Evolutionary conservation across 163 green algal genomes (phyloP).

Genomic region (Scenedesmus sp.): DNA sequence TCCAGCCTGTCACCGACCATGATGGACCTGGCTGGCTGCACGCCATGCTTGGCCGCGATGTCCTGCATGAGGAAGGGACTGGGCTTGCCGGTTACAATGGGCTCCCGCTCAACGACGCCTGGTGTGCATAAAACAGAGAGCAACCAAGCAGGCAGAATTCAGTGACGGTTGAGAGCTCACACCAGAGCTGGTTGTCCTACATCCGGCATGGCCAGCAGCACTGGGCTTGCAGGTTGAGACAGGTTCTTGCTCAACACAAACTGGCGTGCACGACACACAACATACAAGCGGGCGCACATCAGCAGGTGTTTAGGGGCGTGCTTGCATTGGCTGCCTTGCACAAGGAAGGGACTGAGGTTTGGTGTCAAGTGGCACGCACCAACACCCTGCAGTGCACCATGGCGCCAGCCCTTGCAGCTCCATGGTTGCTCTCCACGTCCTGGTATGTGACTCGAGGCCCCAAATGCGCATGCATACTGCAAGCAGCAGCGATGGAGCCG

Average conservation of each 20-base stretch:
- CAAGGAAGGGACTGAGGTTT: constrained; percentile 88
- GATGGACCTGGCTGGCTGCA: constrained; percentile 86
- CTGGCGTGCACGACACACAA: no score
- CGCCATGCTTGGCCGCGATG: constrained; percentile 73
- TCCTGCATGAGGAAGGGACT: constrained; percentile 85
- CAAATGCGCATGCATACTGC: no score
- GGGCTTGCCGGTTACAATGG: constrained; percentile 92
- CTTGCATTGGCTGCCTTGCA: constrained; percentile 76
- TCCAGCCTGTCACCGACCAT: constrained; percentile 76
- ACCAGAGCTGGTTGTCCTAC: no score
- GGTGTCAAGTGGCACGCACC: constrained; percentile 83
- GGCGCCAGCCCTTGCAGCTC: no score
- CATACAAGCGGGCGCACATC: no score
- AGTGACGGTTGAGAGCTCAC: background rate
- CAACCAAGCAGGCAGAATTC: background rate
- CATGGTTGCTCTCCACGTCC: no score
- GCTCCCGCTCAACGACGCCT: constrained; percentile 76
- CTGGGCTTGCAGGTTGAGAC: background rate
- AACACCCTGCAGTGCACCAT: no score
- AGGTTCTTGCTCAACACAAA: no score
- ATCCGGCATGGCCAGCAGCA: no score
- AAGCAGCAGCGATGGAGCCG: no score
- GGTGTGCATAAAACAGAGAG: background rate
- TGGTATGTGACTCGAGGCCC: no score
- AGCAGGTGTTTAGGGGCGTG: constrained; percentile 54